These are phyloP conservation scores for Lodderomyces theae DNA, from an alignment of 1,139 yeast species.

Conservation along the genomic window DNA sequence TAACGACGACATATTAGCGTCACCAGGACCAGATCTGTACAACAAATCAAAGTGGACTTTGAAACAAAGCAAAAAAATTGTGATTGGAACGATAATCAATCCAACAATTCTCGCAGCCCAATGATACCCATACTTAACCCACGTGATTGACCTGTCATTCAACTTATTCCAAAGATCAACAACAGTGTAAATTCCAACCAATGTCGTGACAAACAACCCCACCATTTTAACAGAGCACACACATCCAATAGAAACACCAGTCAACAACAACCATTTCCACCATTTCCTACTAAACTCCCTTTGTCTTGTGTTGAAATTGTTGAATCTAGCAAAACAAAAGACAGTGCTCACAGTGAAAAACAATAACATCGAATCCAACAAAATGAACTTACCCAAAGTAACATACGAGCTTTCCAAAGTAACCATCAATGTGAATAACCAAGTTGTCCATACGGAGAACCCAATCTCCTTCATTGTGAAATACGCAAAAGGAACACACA, in stretches of 20 bases:
- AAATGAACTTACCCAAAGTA: conserved; percentile 86
- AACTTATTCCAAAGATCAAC: conserved; percentile 70
- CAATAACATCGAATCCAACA: conserved; percentile 93
- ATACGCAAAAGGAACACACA: conserved; percentile 92
- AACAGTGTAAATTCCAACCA: conserved; percentile 74
- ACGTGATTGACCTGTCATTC: conserved; percentile 53
- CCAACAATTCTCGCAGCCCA: conserved; percentile 65
- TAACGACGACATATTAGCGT: conserved; percentile 93
- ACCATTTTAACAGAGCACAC: conserved; percentile 86
- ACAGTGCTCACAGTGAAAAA: conserved; percentile 88
- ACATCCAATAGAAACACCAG: conserved; percentile 76
- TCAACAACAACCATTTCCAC: conserved; percentile 88
- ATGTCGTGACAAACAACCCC: conserved; percentile 70
- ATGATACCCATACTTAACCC: conserved; percentile 52
- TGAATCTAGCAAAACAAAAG: conserved; percentile 74
- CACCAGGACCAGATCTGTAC: conserved; percentile 85
- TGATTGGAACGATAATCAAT: conserved; percentile 59
- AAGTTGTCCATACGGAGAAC: conserved; percentile 74
- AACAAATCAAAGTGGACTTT: conserved; percentile 73
- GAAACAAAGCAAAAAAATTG: conserved; percentile 62
- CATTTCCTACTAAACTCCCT: conserved; percentile 68
- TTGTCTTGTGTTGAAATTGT: conserved; percentile 58
- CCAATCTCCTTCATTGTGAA: conserved; percentile 86
- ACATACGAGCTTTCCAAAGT: conserved; percentile 81
- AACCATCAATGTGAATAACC: conserved; percentile 89